Evolutionary conservation across 192 early-diverging fungal genomes (phyloP).

Genomic region (Dissophora ornata): DNA sequence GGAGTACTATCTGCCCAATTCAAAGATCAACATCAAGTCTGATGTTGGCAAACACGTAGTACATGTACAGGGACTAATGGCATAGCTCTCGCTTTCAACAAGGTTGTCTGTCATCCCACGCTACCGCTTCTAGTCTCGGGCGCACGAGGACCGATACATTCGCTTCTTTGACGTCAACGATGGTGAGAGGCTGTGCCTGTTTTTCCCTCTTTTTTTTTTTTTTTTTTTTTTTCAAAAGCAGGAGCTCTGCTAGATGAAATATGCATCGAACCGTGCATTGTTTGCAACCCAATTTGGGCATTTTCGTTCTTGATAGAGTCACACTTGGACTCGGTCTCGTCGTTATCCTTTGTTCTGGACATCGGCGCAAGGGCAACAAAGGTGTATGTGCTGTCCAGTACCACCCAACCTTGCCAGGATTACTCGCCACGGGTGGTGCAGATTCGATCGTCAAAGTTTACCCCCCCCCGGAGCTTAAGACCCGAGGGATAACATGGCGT

Average conservation of each 20-base stretch:
- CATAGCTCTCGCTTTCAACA: too few species aligned
- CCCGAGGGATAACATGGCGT: neutral
- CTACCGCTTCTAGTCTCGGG: constrained; percentile 76
- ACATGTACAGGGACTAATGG: too few species aligned
- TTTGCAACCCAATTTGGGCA: too few species aligned
- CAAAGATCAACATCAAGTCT: too few species aligned
- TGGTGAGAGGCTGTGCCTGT: too few species aligned
- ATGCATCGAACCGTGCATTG: too few species aligned
- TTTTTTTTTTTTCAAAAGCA: too few species aligned
- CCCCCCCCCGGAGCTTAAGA: constrained; percentile 15
- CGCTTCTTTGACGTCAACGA: constrained; percentile 79
- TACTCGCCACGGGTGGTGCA: constrained; percentile 68
- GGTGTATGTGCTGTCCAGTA: constrained; percentile 76
- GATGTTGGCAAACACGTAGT: too few species aligned
- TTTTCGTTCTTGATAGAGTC: constrained; percentile 71
- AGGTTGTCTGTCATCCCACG: constrained; percentile 76
- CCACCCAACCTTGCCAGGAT: constrained; percentile 63
- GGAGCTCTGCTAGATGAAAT: too few species aligned
- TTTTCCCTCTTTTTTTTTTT: too few species aligned
- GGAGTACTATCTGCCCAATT: too few species aligned
- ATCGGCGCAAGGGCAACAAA: constrained; percentile 76
- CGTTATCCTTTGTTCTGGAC: too few species aligned
- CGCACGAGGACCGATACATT: constrained; percentile 80
- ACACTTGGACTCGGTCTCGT: constrained; percentile 74
- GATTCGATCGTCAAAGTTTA: constrained; percentile 70